Evolutionary conservation across 2,329 filamentous ascomycete genomes (phyloP).

Genomic region (Ophiosphaerella korrae): DNA sequence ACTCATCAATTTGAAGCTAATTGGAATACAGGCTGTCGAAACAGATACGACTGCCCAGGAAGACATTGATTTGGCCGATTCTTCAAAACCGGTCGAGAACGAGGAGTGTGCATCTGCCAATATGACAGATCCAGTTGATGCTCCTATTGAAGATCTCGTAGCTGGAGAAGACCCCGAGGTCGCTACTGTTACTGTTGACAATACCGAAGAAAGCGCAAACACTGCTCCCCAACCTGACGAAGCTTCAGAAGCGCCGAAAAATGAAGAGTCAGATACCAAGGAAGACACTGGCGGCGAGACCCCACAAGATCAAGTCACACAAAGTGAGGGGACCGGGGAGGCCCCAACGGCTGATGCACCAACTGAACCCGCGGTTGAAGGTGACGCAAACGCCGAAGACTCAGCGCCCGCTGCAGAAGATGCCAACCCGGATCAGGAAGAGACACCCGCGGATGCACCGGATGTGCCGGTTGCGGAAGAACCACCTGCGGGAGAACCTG

Average conservation of each 20-base stretch:
- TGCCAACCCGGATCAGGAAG: background rate
- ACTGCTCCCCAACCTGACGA: no score
- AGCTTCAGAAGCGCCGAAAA: no score
- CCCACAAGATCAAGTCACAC: background rate
- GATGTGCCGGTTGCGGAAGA: no score
- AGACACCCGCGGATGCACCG: background rate
- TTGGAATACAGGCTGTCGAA: no score
- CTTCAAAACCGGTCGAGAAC: background rate
- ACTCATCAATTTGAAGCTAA: no score
- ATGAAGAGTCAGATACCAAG: background rate
- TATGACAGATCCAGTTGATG: slow-evolving; percentile 7
- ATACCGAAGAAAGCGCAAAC: no score
- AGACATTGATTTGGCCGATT: no score
- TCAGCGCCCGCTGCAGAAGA: background rate
- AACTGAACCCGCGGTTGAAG: background rate
- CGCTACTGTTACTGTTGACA: no score
- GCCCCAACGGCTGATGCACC: no score
- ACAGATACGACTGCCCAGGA: no score
- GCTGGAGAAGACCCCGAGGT: no score
- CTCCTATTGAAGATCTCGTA: background rate
- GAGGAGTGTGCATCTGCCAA: slow-evolving; percentile 2
- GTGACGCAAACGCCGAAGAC: background rate
- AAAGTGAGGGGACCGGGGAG: background rate
- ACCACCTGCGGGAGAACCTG: no score
- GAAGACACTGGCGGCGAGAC: background rate